Conservation (phyloP, 495 filamentous ascomycete genomes). For the Talaromyces liani region DNA sequence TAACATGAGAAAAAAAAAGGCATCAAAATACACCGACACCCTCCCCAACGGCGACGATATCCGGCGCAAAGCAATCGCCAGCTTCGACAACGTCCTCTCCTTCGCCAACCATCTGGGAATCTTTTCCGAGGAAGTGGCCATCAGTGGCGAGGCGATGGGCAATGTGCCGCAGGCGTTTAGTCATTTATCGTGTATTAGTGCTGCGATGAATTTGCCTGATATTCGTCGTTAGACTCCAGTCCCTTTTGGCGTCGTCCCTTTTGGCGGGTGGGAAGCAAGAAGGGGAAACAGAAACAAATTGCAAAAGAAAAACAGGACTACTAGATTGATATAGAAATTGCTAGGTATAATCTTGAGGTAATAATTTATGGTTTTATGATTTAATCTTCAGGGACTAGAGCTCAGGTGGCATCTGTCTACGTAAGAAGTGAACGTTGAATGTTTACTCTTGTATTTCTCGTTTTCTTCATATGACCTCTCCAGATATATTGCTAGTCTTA, state of each 20-base stretch:
- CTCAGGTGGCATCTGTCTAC: no score
- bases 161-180: conserved; percentile 72
- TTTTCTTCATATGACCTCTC: background rate
- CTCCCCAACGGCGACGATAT: conserved; percentile 45
- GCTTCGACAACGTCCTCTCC: conserved; percentile 67
- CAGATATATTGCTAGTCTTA: background rate
- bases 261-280: no score
- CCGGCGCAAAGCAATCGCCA: conserved; percentile 51
- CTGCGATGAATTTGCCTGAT: conserved; percentile 55
- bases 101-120: conserved; percentile 68
- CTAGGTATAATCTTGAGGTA: background rate
- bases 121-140: conserved; percentile 69
- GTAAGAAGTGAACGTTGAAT: background rate
- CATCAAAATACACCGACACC: conserved; percentile 43
- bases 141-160: conserved; percentile 62
- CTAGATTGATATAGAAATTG: conserved; percentile 3
- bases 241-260: no score
- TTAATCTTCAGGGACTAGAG: no score
- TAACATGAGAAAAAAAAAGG: no score
- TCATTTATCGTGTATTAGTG: conserved; percentile 63
- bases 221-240: background rate
- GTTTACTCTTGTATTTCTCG: background rate
- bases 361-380: background rate
- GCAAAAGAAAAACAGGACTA: conserved; percentile 6
- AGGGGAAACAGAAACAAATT: background rate